Conservation (phyloP, 495 filamentous ascomycete species). For the Aspergillus indologenus region DNA sequence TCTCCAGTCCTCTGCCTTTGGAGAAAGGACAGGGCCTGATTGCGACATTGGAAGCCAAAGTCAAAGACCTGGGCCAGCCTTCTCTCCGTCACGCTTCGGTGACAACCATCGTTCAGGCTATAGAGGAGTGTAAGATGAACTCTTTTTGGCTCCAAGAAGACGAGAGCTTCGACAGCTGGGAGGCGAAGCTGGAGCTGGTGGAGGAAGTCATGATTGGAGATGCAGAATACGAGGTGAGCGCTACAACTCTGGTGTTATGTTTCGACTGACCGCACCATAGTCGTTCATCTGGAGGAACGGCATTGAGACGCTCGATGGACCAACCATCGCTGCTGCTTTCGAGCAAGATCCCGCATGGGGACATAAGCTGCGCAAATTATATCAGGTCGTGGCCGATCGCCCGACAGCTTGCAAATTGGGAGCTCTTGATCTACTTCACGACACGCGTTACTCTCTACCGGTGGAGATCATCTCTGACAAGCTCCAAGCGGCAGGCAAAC, state of each 20-base stretch:
- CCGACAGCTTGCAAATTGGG: slow-evolving; percentile 40
- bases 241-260: neutral
- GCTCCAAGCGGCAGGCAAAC: slow-evolving; percentile 25
- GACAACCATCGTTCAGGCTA: slow-evolving; percentile 25
- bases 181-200: slow-evolving; percentile 30
- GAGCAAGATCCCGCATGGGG: slow-evolving; percentile 29
- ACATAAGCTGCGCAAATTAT: slow-evolving; percentile 34
- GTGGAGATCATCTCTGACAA: slow-evolving; percentile 36
- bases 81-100: slow-evolving; percentile 30
- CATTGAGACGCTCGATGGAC: slow-evolving; percentile 29
- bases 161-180: slow-evolving; percentile 30
- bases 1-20: slow-evolving; percentile 34
- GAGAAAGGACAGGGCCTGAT: slow-evolving; percentile 31
- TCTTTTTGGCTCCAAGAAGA: slow-evolving; percentile 43
- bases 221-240: slow-evolving; percentile 37
- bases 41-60: slow-evolving; percentile 27
- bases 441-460: slow-evolving; percentile 33
- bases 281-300: slow-evolving; percentile 44
- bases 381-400: slow-evolving; percentile 33
- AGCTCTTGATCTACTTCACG: slow-evolving; percentile 36
- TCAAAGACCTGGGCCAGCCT: slow-evolving; percentile 27
- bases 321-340: slow-evolving; percentile 32
- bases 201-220: slow-evolving; percentile 43
- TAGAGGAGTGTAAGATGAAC: slow-evolving; percentile 37
- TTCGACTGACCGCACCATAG: slow-evolving; percentile 14